These are phyloP conservation scores for Malus hybrid DNA, from an alignment of 331 rosid species.

Conservation along the genomic window DNA sequence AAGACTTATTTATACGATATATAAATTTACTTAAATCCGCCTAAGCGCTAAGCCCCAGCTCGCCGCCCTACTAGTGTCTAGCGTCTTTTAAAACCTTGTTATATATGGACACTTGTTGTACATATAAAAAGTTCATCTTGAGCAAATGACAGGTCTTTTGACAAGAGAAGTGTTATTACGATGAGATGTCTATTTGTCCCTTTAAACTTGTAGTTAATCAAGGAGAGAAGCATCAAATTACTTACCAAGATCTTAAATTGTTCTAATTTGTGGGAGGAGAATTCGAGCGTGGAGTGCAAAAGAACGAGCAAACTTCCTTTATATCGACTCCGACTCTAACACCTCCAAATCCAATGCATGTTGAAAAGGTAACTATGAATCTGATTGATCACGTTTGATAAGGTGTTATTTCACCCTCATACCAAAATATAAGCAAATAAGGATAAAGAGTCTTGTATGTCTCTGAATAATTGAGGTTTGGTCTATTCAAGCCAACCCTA, in stretches of 20 bases:
- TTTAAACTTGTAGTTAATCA: not conserved
- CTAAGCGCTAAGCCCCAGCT: too few species aligned
- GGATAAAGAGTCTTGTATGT: not conserved
- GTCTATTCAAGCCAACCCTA: slow-evolving; percentile 3
- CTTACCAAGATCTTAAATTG: not conserved
- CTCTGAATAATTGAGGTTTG: slow-evolving; percentile 1
- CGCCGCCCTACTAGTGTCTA: fast-evolving
- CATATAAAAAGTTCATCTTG: not conserved
- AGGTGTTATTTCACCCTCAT: not conserved
- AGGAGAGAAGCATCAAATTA: not conserved
- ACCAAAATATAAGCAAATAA: not conserved
- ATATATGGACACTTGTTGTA: not conserved
- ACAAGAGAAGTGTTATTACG: not conserved
- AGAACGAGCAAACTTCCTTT: too few species aligned
- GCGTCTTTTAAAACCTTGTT: too few species aligned
- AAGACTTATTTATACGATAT: too few species aligned
- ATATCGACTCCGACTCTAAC: not conserved
- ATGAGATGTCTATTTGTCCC: not conserved
- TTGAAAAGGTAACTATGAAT: not conserved
- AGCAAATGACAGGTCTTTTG: not conserved
- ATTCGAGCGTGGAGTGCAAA: too few species aligned
- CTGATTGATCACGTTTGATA: not conserved
- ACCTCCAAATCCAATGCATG: not conserved
- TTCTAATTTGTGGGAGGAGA: too few species aligned
- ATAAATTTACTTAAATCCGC: too few species aligned